Evolutionary conservation across 2,329 filamentous ascomycete genomes (phyloP).

Genomic region (Piedraia hortae): DNA sequence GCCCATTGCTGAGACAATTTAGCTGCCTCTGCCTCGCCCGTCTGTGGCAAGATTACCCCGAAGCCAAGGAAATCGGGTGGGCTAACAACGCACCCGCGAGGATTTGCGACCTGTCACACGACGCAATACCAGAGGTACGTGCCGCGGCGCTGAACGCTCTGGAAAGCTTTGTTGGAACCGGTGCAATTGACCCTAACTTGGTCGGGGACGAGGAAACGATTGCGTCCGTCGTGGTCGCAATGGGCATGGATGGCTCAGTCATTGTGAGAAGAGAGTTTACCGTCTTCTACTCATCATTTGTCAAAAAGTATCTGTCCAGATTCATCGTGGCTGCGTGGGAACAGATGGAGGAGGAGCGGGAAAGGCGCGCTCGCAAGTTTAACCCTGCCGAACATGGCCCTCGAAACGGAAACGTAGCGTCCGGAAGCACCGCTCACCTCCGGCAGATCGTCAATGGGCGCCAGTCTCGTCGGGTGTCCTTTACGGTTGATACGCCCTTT

Average conservation of each 20-base stretch:
- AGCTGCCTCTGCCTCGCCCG: constrained; percentile 87
- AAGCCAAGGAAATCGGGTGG: constrained; percentile 92
- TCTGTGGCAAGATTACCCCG: constrained; percentile 69
- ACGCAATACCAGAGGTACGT: constrained; percentile 74
- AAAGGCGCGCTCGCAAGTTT: constrained; percentile 7
- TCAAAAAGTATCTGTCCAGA: constrained; percentile 70
- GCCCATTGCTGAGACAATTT: constrained; percentile 78
- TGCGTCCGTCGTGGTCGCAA: constrained; percentile 64
- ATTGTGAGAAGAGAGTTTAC: constrained; percentile 82
- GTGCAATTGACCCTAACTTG: constrained; percentile 3
- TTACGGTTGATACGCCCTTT: constrained; percentile 1
- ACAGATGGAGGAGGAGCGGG: constrained; percentile 49
- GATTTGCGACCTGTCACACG: constrained; percentile 53
- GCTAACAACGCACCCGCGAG: constrained; percentile 59
- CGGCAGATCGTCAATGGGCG: neutral
- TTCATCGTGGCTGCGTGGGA: constrained; percentile 83
- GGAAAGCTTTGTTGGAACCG: constrained; percentile 74
- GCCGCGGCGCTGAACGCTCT: constrained; percentile 82
- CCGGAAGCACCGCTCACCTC: neutral
- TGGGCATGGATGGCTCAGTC: constrained; percentile 81
- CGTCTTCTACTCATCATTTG: constrained; percentile 79
- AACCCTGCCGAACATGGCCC: constrained; percentile 1
- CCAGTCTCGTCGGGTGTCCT: constrained; percentile 1
- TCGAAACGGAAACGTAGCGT: constrained; percentile 1
- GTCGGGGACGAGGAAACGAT: constrained; percentile 44